Percentiles rank a stretch among this genome's conserved stretches.
Evolutionary conservation across 345 rosid genomes (phyloP).

Genomic region (Eucalyptus viminalis): DNA sequence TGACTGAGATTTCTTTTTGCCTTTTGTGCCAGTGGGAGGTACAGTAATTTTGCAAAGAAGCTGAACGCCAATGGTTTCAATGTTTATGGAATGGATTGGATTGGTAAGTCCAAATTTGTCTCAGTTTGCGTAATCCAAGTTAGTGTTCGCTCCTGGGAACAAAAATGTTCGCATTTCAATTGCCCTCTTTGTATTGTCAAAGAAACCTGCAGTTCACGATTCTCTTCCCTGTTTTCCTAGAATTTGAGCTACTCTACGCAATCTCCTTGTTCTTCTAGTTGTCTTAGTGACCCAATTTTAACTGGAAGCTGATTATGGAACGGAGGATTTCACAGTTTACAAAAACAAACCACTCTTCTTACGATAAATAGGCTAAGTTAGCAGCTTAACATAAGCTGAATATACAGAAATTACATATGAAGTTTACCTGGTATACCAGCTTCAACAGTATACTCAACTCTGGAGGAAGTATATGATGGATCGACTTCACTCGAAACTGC

Average conservation of each 20-base stretch:
- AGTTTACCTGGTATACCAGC: background rate
- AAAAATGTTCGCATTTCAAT: background rate
- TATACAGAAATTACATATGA: background rate
- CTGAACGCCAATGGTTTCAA: conserved; percentile 72
- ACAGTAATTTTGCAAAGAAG: conserved; percentile 75
- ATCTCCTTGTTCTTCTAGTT: background rate
- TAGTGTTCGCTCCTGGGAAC: background rate
- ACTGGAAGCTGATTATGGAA: background rate
- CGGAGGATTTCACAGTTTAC: background rate
- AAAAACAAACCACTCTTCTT: background rate
- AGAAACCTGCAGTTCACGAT: background rate
- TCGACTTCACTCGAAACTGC: background rate
- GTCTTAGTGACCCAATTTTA: background rate
- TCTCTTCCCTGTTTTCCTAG: background rate
- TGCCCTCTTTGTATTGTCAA: background rate
- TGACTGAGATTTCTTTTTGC: background rate
- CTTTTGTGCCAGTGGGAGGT: conserved; percentile 56
- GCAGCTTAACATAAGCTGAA: background rate
- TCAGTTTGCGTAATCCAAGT: background rate
- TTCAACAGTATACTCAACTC: background rate
- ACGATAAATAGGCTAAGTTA: background rate
- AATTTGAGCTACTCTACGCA: background rate
- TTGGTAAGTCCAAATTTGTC: conserved; percentile 34
- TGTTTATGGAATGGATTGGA: conserved; percentile 95
- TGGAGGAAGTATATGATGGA: background rate